phyloP scores from a whole-genome alignment of 306 rosid genomes.

The Fragaria iinumae region DNA sequence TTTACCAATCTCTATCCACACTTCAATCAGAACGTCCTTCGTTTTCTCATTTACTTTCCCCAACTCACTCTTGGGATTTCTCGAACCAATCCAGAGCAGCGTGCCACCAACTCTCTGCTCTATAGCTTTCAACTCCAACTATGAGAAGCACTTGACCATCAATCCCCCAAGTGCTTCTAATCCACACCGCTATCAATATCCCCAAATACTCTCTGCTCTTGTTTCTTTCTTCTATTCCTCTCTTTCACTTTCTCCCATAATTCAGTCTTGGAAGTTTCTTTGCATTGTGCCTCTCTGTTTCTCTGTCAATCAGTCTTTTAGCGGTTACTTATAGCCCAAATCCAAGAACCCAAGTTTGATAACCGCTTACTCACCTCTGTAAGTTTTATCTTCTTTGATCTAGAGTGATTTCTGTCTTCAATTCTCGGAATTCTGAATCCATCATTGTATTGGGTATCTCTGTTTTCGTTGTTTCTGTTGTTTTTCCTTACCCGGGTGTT shows the following conservation, averaged over 20 bases:
- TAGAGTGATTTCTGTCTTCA: conserved; percentile 24
- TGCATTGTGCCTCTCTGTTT: conserved; percentile 12
- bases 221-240: neutral
- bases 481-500: conserved; percentile 25
- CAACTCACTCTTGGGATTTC: conserved; percentile 35
- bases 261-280: conserved; percentile 27
- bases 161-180: conserved; percentile 41
- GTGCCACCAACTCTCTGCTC: conserved; percentile 57
- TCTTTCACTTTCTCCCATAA: conserved; percentile 29
- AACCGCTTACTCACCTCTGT: conserved; percentile 28
- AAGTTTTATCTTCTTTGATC: conserved; percentile 22
- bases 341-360: conserved; percentile 28
- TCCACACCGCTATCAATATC: conserved; percentile 43
- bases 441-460: conserved; percentile 28
- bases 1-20: conserved; percentile 36
- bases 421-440: conserved; percentile 12
- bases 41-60: conserved; percentile 36
- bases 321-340: conserved; percentile 9
- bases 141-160: conserved; percentile 4
- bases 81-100: conserved; percentile 35
- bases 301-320: neutral
- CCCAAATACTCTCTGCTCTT: conserved; percentile 5
- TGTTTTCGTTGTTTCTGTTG: conserved; percentile 17
- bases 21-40: conserved; percentile 39
- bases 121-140: conserved; percentile 51